Evolutionary conservation across 371 early-diverging fungal species (phyloP).

Genomic region (Mucor ambiguus): DNA sequence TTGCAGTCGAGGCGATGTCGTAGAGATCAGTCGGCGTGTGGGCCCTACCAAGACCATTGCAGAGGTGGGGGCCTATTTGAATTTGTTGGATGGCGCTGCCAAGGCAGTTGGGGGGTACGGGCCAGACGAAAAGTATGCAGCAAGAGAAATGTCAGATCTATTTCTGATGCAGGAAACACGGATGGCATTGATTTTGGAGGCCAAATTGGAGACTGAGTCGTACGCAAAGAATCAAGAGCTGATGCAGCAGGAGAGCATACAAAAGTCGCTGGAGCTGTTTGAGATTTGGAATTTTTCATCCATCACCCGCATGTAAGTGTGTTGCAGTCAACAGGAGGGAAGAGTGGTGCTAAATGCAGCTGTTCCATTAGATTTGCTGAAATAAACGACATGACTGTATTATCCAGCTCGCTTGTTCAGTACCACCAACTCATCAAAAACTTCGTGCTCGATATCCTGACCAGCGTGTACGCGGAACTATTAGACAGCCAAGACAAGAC

Average conservation of each 20-base stretch:
- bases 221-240: constrained; percentile 14
- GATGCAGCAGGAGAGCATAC: not conserved
- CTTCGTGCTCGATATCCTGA: constrained; percentile 16
- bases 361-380: constrained; percentile 1
- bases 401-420: constrained; percentile 16
- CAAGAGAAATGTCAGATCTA: constrained; percentile 21
- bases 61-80: constrained; percentile 21
- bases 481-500: constrained; percentile 2
- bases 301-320: constrained; percentile 17
- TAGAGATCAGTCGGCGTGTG: constrained; percentile 24
- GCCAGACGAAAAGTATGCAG: not conserved
- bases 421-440: constrained; percentile 7
- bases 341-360: not conserved
- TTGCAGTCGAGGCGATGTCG: constrained; percentile 16
- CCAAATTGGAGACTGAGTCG: constrained; percentile 10
- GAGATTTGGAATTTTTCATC: constrained; percentile 20
- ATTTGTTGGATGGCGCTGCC: constrained; percentile 13
- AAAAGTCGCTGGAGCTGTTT: constrained; percentile 12
- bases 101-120: not conserved
- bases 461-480: constrained; percentile 12
- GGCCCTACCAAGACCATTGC: constrained; percentile 26
- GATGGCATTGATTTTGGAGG: not conserved
- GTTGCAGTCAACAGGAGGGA: too few relatives aligned
- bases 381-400: constrained; percentile 14
- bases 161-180: constrained; percentile 14